These are phyloP conservation scores for Rubus idaeus DNA, from an alignment of 306 rosid genomes.

Conservation along the genomic window DNA sequence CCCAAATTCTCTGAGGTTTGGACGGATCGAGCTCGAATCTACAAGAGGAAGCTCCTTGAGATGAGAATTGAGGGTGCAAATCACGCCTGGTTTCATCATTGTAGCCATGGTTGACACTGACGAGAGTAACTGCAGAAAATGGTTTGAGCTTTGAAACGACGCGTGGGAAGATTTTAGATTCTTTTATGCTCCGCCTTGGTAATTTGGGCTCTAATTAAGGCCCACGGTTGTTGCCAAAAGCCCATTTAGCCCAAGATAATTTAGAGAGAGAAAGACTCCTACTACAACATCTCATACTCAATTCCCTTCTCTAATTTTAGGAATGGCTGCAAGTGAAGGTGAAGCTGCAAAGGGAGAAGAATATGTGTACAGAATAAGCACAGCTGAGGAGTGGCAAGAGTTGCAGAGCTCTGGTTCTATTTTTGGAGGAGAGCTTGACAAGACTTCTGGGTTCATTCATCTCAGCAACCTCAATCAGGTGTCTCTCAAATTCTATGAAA, in stretches of 20 bases:
- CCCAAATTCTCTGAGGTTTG: conserved; percentile 22
- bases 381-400: conserved; percentile 64
- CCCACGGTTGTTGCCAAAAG: not conserved
- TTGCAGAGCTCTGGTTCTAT: conserved; percentile 48
- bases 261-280: too few species aligned
- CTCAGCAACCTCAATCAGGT: conserved; percentile 85
- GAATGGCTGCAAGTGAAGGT: conserved; percentile 31
- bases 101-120: conserved; percentile 40
- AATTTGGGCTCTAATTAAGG: not conserved
- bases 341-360: conserved; percentile 28
- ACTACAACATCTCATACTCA: too few species aligned
- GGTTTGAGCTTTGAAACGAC: not conserved
- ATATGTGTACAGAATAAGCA: conserved; percentile 73
- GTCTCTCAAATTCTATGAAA: not conserved
- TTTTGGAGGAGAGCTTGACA: conserved; percentile 70
- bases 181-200: not conserved
- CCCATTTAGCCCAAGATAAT: not conserved
- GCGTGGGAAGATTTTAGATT: not conserved
- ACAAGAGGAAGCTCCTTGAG: conserved; percentile 30
- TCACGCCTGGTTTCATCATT: conserved; percentile 27
- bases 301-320: not conserved
- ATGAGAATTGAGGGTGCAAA: conserved; percentile 28
- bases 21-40: conserved; percentile 19
- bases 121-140: too few species aligned
- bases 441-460: conserved; percentile 69